Evolutionary conservation across 2,329 filamentous ascomycete species (phyloP).

Genomic region (Monosporascus sp.): DNA sequence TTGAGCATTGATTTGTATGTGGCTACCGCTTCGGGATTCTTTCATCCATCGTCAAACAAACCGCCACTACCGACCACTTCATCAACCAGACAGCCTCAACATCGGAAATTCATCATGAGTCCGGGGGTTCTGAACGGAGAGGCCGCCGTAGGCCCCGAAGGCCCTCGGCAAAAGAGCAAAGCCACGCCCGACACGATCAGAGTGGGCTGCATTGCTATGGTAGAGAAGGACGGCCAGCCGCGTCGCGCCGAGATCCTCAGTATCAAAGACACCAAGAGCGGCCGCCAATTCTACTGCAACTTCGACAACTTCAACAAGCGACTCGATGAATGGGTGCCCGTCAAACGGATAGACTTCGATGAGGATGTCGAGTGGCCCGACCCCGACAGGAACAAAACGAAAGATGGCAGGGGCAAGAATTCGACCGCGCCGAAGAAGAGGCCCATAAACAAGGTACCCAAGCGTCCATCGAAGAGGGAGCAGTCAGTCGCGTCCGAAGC

Average conservation of each 20-base stretch:
- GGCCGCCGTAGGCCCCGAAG: slow-evolving; percentile 50
- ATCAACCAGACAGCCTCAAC: slow-evolving; percentile 28
- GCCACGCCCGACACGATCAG: slow-evolving; percentile 78
- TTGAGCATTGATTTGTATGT: background rate
- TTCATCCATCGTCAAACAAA: background rate
- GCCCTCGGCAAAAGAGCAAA: slow-evolving; percentile 65
- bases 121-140: slow-evolving; percentile 45
- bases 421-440: slow-evolving; percentile 53
- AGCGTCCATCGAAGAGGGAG: slow-evolving; percentile 50
- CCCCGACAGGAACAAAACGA: slow-evolving; percentile 77
- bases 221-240: slow-evolving; percentile 69
- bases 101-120: slow-evolving; percentile 45
- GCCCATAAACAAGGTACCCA: slow-evolving; percentile 53
- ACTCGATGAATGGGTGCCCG: slow-evolving; percentile 79
- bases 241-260: slow-evolving; percentile 96
- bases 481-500: slow-evolving; percentile 50
- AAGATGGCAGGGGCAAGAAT: slow-evolving; percentile 72
- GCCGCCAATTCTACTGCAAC: slow-evolving; percentile 89
- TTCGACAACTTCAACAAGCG: slow-evolving; percentile 97
- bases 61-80: slow-evolving; percentile 13
- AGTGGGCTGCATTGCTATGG: slow-evolving; percentile 56
- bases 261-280: slow-evolving; percentile 83
- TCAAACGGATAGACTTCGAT: slow-evolving; percentile 75
- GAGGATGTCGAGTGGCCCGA: slow-evolving; percentile 96
- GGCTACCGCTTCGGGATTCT: background rate